Percentiles rank a stretch among this genome's conserved stretches.
Evolutionary conservation across 2,329 filamentous ascomycete genomes (phyloP).

Genomic region (Dactylella cylindrospora): DNA sequence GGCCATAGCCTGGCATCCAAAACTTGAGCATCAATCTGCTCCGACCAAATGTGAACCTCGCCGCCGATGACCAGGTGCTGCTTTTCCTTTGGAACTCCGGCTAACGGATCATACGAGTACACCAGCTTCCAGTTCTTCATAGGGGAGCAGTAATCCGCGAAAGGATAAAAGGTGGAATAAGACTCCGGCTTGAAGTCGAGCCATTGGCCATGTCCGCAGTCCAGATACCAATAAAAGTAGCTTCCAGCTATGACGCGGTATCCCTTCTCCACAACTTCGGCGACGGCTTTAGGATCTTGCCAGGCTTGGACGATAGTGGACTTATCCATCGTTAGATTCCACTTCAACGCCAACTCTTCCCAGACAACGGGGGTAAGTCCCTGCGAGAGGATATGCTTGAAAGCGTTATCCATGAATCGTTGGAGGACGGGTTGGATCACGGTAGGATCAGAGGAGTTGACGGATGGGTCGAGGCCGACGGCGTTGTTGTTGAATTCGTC

Average conservation of each 20-base stretch:
- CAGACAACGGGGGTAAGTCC: slow-evolving; percentile 76
- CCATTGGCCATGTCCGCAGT: slow-evolving; percentile 80
- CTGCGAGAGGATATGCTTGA: slow-evolving; percentile 63
- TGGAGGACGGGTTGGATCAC: slow-evolving; percentile 76
- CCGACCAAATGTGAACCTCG: slow-evolving; percentile 78
- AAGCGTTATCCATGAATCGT: slow-evolving; percentile 70
- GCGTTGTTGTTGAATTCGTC: slow-evolving; percentile 81
- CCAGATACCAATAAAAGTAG: slow-evolving; percentile 80
- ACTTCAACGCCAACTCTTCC: slow-evolving; percentile 81
- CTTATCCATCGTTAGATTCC: slow-evolving; percentile 71
- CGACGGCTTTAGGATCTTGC: slow-evolving; percentile 66
- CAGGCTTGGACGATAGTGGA: slow-evolving; percentile 79
- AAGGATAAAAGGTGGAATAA: slow-evolving; percentile 64
- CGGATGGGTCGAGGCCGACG: slow-evolving; percentile 71
- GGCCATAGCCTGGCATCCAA: slow-evolving; percentile 79
- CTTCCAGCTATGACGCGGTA: slow-evolving; percentile 73
- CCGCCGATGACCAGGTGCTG: slow-evolving; percentile 74
- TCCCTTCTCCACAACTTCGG: slow-evolving; percentile 63
- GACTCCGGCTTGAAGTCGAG: slow-evolving; percentile 65
- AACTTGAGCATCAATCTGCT: slow-evolving; percentile 73
- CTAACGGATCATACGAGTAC: slow-evolving; percentile 76
- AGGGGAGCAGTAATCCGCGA: slow-evolving; percentile 77
- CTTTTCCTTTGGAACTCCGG: slow-evolving; percentile 62
- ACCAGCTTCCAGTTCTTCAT: slow-evolving; percentile 77
- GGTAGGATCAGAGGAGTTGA: slow-evolving; percentile 65